Evolutionary conservation across 2,329 filamentous ascomycete species (phyloP).

Genomic region (Pseudogymnoascus sp.): DNA sequence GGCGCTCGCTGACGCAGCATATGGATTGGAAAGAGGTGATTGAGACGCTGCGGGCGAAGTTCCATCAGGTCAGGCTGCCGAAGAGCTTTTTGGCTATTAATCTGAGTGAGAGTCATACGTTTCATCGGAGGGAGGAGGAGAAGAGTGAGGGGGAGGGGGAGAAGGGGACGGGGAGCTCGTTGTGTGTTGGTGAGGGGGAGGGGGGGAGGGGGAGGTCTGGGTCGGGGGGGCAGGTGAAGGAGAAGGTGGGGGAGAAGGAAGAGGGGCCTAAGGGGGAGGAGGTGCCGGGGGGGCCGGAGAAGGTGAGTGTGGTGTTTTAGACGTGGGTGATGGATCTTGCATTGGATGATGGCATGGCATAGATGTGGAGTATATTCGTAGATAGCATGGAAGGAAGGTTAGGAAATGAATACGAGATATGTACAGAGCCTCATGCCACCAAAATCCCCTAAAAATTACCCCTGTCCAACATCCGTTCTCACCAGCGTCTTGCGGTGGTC

Average conservation of each 20-base stretch:
- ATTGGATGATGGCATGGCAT: background rate
- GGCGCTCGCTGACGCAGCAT: slow-evolving; percentile 82
- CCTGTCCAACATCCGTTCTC: too few species aligned
- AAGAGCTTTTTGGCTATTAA: slow-evolving; percentile 32
- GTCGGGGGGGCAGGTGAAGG: background rate
- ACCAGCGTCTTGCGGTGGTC: too few species aligned
- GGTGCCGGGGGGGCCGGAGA: background rate
- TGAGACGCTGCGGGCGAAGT: slow-evolving; percentile 87
- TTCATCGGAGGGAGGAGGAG: slow-evolving; percentile 27
- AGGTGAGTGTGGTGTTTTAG: background rate
- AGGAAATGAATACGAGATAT: background rate
- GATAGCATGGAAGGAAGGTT: background rate
- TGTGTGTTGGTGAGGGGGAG: background rate
- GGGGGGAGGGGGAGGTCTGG: background rate
- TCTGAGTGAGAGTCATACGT: slow-evolving; percentile 29
- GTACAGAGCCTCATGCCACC: too few species aligned
- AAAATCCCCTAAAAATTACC: too few species aligned
- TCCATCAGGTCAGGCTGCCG: slow-evolving; percentile 58
- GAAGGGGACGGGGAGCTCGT: background rate
- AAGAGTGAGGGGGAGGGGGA: slow-evolving; percentile 6
- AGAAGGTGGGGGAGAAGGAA: background rate
- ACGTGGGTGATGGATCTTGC: background rate
- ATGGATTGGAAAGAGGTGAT: slow-evolving; percentile 96
- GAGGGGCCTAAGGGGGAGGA: background rate
- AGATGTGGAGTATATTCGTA: background rate